Evolutionary conservation across 306 rosid genomes (phyloP).

Genomic region (Citrullus colocynthis): DNA sequence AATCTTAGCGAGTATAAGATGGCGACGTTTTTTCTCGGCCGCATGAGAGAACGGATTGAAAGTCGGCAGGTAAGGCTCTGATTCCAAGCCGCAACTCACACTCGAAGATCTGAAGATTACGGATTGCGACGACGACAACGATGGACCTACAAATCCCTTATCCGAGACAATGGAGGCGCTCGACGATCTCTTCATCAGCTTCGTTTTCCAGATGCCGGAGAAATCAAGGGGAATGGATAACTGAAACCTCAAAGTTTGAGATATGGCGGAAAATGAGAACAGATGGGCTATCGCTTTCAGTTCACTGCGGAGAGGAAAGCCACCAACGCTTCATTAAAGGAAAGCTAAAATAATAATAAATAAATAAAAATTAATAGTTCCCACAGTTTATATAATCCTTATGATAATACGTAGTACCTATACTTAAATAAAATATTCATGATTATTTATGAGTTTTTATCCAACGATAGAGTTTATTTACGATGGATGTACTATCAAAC

Average conservation of each 20-base stretch:
- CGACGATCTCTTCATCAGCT: conserved; percentile 32
- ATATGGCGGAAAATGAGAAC: background rate
- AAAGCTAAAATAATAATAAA: no score
- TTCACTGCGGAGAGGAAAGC: no score
- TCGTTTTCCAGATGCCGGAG: background rate
- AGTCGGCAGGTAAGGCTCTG: conserved; percentile 40
- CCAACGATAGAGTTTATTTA: no score
- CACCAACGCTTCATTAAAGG: no score
- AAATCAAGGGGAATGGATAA: background rate
- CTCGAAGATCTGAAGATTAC: conserved; percentile 29
- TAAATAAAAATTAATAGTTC: no score
- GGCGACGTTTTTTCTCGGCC: conserved; percentile 39
- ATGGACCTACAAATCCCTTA: background rate
- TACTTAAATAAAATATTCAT: no score
- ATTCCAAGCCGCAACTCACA: conserved; percentile 13
- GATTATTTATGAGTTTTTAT: no score
- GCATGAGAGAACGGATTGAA: conserved; percentile 69
- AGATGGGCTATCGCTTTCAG: no score
- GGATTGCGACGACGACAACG: conserved; percentile 5
- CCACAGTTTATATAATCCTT: no score
- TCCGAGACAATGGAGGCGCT: conserved; percentile 12
- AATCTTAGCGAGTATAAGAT: conserved; percentile 47
- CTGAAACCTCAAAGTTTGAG: background rate
- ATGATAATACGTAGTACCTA: no score
- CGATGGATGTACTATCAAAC: no score